phyloP scores from a whole-genome alignment of 106 monocot species.

The Allium sativum region DNA sequence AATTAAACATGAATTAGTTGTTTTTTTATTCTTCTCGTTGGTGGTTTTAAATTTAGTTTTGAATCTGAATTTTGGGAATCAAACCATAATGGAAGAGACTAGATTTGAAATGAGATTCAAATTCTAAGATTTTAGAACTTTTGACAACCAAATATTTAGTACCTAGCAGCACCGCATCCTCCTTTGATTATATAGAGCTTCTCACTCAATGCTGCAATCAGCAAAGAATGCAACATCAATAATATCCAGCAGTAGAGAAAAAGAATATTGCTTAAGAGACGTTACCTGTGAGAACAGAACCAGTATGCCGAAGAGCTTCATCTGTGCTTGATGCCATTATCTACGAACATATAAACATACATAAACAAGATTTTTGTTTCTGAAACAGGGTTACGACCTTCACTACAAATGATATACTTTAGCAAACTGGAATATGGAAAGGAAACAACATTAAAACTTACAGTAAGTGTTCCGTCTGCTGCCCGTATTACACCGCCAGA shows the following conservation, averaged over 20 bases:
- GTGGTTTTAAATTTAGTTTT: not conserved
- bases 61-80: no score
- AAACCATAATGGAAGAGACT: not conserved
- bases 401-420: not conserved
- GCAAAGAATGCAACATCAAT: not conserved
- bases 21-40: no score
- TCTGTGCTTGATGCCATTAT: constrained; percentile 87
- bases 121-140: not conserved
- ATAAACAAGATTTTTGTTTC: not conserved
- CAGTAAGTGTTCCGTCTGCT: constrained; percentile 92
- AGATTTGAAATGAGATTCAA: not conserved
- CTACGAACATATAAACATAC: constrained; percentile 14
- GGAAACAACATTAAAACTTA: constrained; percentile 9
- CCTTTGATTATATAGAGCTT: constrained; percentile 90
- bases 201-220: constrained; percentile 79
- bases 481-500: constrained; percentile 97
- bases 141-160: constrained; percentile 3
- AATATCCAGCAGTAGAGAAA: no score
- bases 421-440: not conserved
- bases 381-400: not conserved
- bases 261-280: no score
- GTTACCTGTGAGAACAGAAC: constrained; percentile 77
- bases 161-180: constrained; percentile 99
- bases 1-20: no score
- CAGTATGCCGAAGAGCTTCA: constrained; percentile 51